phyloP scores from a whole-genome alignment of 2,329 filamentous ascomycete species.

The Fusarium nodosum region DNA sequence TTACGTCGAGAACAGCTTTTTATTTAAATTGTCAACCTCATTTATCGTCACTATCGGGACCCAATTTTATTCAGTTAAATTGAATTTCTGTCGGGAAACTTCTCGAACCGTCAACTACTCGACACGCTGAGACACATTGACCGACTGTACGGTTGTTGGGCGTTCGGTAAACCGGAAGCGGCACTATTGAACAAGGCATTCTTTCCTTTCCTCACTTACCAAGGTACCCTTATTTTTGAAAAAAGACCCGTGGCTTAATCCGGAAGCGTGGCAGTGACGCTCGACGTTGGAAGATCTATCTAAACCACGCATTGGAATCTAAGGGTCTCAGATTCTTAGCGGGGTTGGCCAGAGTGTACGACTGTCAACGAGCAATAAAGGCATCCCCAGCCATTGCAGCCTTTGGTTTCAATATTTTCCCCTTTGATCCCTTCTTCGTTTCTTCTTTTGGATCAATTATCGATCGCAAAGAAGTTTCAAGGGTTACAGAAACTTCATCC shows the following conservation, averaged over 20 bases:
- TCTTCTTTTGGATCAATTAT: conserved; percentile 36
- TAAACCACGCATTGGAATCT: conserved; percentile 48
- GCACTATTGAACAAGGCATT: conserved; percentile 44
- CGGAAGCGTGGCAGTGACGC: conserved; percentile 44
- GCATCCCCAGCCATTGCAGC: conserved; percentile 40
- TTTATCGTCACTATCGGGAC: conserved; percentile 7
- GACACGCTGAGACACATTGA: conserved; percentile 43
- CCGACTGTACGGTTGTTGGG: conserved; percentile 30
- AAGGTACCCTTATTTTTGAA: conserved; percentile 22
- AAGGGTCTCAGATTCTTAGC: conserved; percentile 47
- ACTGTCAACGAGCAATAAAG: conserved; percentile 46
- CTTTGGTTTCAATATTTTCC: conserved; percentile 39
- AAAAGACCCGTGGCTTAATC: conserved; percentile 39
- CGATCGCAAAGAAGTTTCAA: conserved; percentile 29
- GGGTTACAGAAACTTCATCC: conserved; percentile 16
- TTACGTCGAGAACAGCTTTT: conserved; percentile 20
- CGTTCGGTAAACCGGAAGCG: conserved; percentile 33
- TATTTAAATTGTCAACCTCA: conserved; percentile 15
- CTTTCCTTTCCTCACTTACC: conserved; percentile 22
- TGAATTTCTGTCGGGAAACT: conserved; percentile 18
- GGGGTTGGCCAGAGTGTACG: conserved; percentile 44
- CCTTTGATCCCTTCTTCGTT: conserved; percentile 33
- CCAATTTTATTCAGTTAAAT: conserved; percentile 30
- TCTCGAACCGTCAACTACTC: conserved; percentile 39
- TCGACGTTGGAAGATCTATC: conserved; percentile 32